Percentiles rank a stretch among this genome's conserved stretches.
phyloP scores from a whole-genome alignment of 768 basidiomycete genomes.

The Russula ochroleuca region DNA sequence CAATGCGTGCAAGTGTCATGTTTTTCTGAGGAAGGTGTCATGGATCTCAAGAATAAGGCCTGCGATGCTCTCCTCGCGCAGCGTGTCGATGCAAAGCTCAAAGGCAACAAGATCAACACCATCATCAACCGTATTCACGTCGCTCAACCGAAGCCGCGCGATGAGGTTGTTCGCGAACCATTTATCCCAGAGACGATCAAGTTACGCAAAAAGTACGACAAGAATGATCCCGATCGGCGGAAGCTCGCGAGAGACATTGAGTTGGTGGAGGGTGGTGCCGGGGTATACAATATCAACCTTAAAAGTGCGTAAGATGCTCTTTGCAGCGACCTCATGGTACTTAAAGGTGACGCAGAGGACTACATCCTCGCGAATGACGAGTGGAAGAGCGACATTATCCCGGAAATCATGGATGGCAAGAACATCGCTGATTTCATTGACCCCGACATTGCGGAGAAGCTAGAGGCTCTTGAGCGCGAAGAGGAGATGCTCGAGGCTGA shows the following conservation, averaged over 20 bases:
- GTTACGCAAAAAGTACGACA: constrained; percentile 77
- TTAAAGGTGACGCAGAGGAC: constrained; percentile 53
- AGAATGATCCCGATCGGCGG: constrained; percentile 73
- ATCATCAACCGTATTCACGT: constrained; percentile 96
- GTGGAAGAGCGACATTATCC: constrained; percentile 96
- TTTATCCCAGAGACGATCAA: constrained; percentile 86
- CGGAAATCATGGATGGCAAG: constrained; percentile 99
- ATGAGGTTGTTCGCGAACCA: constrained; percentile 82
- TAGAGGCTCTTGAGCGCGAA: constrained; percentile 94
- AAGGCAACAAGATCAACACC: constrained; percentile 87
- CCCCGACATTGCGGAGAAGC: constrained; percentile 93
- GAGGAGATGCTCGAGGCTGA: constrained; percentile 92
- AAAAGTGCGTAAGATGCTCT: constrained; percentile 59
- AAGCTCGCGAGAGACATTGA: constrained; percentile 78
- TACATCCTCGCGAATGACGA: constrained; percentile 84
- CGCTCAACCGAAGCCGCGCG: constrained; percentile 83
- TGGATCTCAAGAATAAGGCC: constrained; percentile 91
- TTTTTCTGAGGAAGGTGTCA: constrained; percentile 95
- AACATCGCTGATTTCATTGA: constrained; percentile 99
- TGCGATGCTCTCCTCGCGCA: constrained; percentile 95
- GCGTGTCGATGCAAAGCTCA: constrained; percentile 90
- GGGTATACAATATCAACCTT: constrained; percentile 86
- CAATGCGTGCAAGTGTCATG: constrained; percentile 83
- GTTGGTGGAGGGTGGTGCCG: constrained; percentile 80
- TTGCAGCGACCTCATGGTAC: neutral